phyloP scores from a whole-genome alignment of 495 filamentous ascomycete genomes.

The Neurospora terricola region DNA sequence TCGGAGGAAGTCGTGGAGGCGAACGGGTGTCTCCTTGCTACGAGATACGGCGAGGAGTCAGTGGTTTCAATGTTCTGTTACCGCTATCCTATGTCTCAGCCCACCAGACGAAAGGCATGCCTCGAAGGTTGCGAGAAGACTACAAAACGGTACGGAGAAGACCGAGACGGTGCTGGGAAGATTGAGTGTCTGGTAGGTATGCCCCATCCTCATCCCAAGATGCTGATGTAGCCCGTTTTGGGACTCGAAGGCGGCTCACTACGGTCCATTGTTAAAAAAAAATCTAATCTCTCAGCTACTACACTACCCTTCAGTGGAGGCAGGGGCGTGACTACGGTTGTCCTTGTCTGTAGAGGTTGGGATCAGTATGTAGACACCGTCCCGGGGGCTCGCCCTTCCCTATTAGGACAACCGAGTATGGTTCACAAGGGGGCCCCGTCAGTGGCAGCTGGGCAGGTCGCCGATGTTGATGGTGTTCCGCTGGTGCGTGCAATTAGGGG shows the following conservation, averaged over 20 bases:
- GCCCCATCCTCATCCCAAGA: not conserved
- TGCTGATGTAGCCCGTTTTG: not conserved
- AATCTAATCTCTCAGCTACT: not conserved
- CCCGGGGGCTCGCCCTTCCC: slow-evolving; percentile 1
- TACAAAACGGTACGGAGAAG: not conserved
- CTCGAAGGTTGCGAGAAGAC: not conserved
- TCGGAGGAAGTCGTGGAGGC: not conserved
- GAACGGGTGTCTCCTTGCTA: not conserved
- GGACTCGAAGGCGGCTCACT: not conserved
- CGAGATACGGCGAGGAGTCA: not conserved
- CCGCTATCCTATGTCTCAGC: not conserved
- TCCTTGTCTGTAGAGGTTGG: not conserved
- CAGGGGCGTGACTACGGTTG: not conserved
- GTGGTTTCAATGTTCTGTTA: not conserved
- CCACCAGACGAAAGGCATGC: not conserved
- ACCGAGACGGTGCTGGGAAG: not conserved
- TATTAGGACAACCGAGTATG: slow-evolving; percentile 11
- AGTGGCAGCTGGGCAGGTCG: slow-evolving; percentile 10
- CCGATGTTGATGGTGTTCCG: slow-evolving; percentile 10
- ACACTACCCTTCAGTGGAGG: not conserved
- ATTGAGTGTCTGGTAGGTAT: not conserved
- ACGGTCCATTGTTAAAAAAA: not conserved
- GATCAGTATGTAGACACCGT: not conserved
- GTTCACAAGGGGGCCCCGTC: slow-evolving; percentile 5
- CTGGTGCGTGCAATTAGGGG: not conserved